phyloP scores from a whole-genome alignment of 176 grass and related monocot genomes.

The Avena eriantha region DNA sequence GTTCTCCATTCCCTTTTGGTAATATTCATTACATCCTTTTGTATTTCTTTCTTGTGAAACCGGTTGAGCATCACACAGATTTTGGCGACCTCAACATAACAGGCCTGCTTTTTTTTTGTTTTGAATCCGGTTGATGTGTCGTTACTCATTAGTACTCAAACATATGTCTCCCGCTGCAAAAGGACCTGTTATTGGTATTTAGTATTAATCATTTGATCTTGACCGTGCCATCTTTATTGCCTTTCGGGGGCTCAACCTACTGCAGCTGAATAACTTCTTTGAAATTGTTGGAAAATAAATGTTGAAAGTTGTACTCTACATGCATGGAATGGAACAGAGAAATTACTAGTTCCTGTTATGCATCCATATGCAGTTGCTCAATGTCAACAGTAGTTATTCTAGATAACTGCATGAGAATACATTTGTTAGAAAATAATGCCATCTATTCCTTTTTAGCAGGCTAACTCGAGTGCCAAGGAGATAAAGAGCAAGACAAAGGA shows the following conservation, averaged over 20 bases:
- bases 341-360: not conserved
- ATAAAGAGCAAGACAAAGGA: constrained; percentile 61
- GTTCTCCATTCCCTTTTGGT: constrained; percentile 84
- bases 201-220: not conserved
- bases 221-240: not conserved
- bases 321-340: not conserved
- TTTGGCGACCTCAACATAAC: not conserved
- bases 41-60: constrained; percentile 19
- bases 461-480: constrained; percentile 40
- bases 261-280: not conserved
- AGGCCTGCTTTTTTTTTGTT: not conserved
- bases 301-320: not conserved
- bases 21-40: not conserved
- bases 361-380: not conserved
- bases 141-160: not conserved
- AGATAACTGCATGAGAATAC: not conserved
- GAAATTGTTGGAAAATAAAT: constrained; percentile 20
- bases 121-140: not conserved
- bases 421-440: not conserved
- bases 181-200: not conserved
- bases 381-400: constrained; percentile 5
- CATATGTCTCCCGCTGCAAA: not conserved
- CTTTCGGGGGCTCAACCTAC: not conserved
- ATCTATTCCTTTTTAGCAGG: constrained; percentile 39
- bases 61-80: not conserved